phyloP scores from a whole-genome alignment of 306 rosid species.

The Inga oerstediana region DNA sequence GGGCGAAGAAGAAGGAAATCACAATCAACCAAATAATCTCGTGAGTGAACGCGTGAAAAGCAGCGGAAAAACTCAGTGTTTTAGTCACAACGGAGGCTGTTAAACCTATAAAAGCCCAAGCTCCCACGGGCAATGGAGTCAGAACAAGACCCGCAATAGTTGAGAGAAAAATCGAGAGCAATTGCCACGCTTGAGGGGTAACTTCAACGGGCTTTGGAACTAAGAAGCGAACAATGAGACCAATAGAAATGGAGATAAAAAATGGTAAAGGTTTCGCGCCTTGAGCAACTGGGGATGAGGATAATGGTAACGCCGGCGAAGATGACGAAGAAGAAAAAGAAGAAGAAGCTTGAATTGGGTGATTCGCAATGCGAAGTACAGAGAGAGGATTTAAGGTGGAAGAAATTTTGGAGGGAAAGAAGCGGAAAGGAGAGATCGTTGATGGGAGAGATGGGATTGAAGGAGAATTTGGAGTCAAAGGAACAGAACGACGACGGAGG shows the following conservation, averaged over 20 bases:
- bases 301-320: not conserved
- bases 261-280: conserved; percentile 59
- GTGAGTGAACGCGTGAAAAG: conserved; percentile 42
- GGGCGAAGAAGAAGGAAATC: conserved; percentile 69
- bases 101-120: conserved; percentile 50
- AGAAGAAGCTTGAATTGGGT: conserved; percentile 34
- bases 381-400: conserved; percentile 22
- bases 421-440: not conserved
- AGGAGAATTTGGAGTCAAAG: not conserved
- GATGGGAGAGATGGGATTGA: conserved; percentile 38
- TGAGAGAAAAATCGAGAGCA: conserved; percentile 63
- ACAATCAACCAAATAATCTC: conserved; percentile 78
- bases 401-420: conserved; percentile 22
- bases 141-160: conserved; percentile 69
- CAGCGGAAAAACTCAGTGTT: conserved; percentile 57
- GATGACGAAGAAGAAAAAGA: not conserved
- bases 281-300: not conserved
- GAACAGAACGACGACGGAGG: conserved; percentile 13
- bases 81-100: conserved; percentile 49
- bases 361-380: conserved; percentile 1
- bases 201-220: conserved; percentile 62
- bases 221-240: conserved; percentile 50
- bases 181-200: conserved; percentile 61
- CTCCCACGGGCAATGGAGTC: conserved; percentile 70
- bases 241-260: conserved; percentile 46